Evolutionary conservation across 2,329 filamentous ascomycete genomes (phyloP), one percentile per base, ranked within the genome.

Genomic region (Trichoderma harzianum): DNA sequence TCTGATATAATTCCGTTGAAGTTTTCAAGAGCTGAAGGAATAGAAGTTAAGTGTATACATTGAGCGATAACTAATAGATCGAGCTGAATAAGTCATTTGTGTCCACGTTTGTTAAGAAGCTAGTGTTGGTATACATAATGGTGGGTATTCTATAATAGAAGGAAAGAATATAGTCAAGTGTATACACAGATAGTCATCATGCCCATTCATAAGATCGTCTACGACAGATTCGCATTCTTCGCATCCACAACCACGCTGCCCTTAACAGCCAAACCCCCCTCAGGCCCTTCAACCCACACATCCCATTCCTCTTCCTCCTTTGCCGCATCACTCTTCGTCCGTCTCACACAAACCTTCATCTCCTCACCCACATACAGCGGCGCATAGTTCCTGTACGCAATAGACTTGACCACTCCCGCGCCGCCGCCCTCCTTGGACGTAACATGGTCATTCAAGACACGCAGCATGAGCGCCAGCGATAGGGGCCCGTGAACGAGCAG

Each of bases 401-500:
- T 87, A 12, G 80, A 84, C 61, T 36, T 69, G 14, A 55, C 32
- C 34, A 12, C n/a, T 21, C 58, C 68, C n/a, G 55, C 57, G 5
- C 58, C 57, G 18, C 28, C 18, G 1, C 28, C 39, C 18, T 32
- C 28, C n/a, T 8, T 18, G n/a, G 18, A 4, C 5, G 14, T 82
- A 26, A 78, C 39, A 57, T 75, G 72, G 16, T 76, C 76, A 34
- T 73, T 75, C 30, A 97, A 80, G 5, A 91, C 85, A 18, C 89
- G 88, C 43, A 97, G 85, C 85, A 98, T 90, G 7, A 98, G 84
- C 0, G 91, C 91, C 53, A 97, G 86, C 1, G 89, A 90, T 69
- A 99, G 84, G 1, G 96, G 95, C 0, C 96, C 96, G 77, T 98
- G 96, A 70, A 98, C 93, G 18, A 98, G 86, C 30, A 94, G 84